phyloP scores from a whole-genome alignment of 805 yeast genomes.

The Torulaspora indica region DNA sequence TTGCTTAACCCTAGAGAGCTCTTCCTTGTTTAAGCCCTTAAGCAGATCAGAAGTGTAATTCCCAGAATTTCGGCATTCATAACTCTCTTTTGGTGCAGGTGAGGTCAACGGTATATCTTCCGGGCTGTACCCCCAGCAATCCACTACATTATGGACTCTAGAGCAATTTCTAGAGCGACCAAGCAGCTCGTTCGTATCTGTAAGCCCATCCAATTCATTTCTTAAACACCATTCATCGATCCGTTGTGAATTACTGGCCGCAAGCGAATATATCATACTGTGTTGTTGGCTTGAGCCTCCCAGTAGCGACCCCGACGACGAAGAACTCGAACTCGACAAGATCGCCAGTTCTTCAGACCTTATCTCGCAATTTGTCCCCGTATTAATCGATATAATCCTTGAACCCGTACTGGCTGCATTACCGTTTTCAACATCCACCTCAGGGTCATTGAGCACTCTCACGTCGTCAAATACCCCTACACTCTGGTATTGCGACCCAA shows the following conservation, averaged over 20 bases:
- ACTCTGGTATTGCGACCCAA: constrained; percentile 9
- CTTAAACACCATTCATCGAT: constrained; percentile 28
- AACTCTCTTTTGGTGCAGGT: neutral
- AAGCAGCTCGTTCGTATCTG: constrained; percentile 1
- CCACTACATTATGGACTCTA: constrained; percentile 25
- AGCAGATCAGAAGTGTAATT: constrained; percentile 14
- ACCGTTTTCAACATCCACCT: neutral
- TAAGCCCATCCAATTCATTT: constrained; percentile 9
- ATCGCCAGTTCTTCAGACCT: constrained; percentile 23
- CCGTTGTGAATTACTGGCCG: constrained; percentile 18
- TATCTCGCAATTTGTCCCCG: constrained; percentile 13
- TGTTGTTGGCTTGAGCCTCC: neutral
- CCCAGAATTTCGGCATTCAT: constrained; percentile 1
- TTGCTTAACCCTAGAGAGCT: constrained; percentile 13
- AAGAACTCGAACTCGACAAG: constrained; percentile 19
- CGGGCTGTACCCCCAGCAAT: constrained; percentile 36
- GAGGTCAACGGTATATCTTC: constrained; percentile 16
- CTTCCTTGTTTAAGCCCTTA: constrained; percentile 11
- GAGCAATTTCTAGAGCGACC: constrained; percentile 6
- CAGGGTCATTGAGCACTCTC: constrained; percentile 20
- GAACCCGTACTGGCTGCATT: constrained; percentile 15
- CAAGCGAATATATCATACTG: constrained; percentile 4
- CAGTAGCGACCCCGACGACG: constrained; percentile 9
- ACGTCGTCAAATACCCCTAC: constrained; percentile 15
- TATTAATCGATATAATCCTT: constrained; percentile 5